Evolutionary conservation across 2,329 filamentous ascomycete genomes (phyloP), one percentile per base, ranked within the genome.

Genomic region (Rhytidhysteron rufulum): DNA sequence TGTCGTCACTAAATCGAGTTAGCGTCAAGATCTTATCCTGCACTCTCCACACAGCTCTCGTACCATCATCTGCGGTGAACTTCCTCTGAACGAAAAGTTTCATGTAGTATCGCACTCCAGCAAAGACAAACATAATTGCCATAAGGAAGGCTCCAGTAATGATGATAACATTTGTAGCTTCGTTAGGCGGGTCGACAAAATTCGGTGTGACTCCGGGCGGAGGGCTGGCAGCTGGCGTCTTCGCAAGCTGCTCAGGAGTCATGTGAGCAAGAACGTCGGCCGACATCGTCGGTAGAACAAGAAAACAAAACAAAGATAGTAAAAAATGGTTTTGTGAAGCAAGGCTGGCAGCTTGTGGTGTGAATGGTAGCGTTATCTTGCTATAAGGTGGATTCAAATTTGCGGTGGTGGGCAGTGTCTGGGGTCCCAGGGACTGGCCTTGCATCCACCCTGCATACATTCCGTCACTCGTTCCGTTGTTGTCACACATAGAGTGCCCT

Each of bases 1-100:
- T n/a, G n/a, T n/a, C n/a, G n/a, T n/a, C n/a, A n/a, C n/a, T n/a
- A n/a, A n/a, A n/a, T n/a, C n/a, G n/a, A n/a, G n/a, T n/a, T n/a
- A n/a, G n/a, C n/a, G n/a, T n/a, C n/a, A n/a, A n/a, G n/a, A n/a
- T 22, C 15, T 32, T 11, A 6, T 38, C 17, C 19, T 31, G 5
- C 15, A 31, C n/a, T 11, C 15, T 20, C 5, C 72, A 68, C 4
- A 70, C 35, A 6, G 62, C 41, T 2, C 67, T 69, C 38, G 51
- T 52, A 9, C 54, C 42, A 11, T 54, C 55, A 13, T 47, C 53
- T 4, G 39, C 33, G 11, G 71, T 72, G 7, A 70, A 70, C 55
- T 74, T 74, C 43, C 74, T 74, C 29, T 73, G 61, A 35, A 74
- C 48, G 13, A 71, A 57, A 51, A 73, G 66, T 37, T 74, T 49